phyloP scores from a whole-genome alignment of 768 basidiomycete species.

The Mycena vulgaris region DNA sequence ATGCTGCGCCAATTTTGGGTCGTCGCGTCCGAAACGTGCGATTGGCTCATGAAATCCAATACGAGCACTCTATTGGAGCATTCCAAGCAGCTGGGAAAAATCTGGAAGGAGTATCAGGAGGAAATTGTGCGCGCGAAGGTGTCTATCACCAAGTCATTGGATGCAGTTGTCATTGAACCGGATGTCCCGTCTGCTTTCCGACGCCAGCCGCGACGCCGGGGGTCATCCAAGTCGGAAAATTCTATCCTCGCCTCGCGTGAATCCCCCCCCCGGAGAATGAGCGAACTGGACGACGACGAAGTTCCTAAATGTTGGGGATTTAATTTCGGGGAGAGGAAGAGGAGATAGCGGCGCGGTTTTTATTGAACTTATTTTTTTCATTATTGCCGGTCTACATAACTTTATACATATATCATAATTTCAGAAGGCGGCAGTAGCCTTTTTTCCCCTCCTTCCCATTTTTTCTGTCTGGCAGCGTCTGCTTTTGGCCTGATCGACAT shows the following conservation, averaged over 20 bases:
- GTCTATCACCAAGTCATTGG: conserved; percentile 24
- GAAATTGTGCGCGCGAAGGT: conserved; percentile 14
- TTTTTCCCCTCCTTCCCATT: no score
- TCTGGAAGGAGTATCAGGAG: conserved; percentile 22
- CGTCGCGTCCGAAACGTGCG: conserved; percentile 7
- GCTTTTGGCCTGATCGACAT: no score
- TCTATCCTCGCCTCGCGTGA: conserved; percentile 7
- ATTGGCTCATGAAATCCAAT: neutral
- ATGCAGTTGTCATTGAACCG: conserved; percentile 17
- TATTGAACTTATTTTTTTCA: neutral
- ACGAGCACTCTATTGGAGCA: neutral
- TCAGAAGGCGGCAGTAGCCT: no score
- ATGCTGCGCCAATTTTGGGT: conserved; percentile 18
- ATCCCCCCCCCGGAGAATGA: conserved; percentile 11
- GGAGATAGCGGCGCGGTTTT: conserved; percentile 4
- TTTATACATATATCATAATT: neutral
- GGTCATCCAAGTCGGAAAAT: conserved; percentile 29
- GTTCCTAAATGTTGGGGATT: conserved; percentile 26
- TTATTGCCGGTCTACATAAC: conserved; percentile 5
- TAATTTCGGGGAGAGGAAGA: conserved; percentile 2
- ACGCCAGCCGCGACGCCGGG: conserved; percentile 25
- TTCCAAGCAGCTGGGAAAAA: neutral
- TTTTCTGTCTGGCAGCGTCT: no score
- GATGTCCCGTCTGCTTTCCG: neutral
- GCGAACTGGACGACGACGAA: conserved; percentile 15